A percentile compares a stretch with the other conserved stretches of the same genome.
Conservation (phyloP, 257 asterid genomes). For the Vinca minor region DNA sequence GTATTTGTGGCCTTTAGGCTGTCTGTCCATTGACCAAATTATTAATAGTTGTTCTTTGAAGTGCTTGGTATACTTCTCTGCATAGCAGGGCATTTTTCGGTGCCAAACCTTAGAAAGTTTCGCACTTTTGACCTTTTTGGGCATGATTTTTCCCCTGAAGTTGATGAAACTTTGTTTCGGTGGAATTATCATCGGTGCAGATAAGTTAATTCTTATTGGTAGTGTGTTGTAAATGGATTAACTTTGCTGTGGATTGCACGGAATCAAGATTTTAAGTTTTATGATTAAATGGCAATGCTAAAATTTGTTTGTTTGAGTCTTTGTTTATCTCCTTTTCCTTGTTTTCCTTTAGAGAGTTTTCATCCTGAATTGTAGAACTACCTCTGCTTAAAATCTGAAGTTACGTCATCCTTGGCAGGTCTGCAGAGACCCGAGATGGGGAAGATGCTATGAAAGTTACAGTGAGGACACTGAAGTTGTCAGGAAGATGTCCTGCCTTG, state of each 20-base stretch:
- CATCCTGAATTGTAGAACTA: not conserved
- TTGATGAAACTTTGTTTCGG: not conserved
- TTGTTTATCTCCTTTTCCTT: too few relatives aligned
- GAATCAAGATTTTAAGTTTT: not conserved
- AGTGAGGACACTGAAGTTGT: slow-evolving; percentile 82
- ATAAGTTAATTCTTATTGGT: not conserved
- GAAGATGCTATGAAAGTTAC: slow-evolving; percentile 85
- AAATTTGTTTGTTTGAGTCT: not conserved
- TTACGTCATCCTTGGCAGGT: slow-evolving; percentile 53
- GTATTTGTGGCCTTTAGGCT: not conserved
- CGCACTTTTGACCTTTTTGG: not conserved
- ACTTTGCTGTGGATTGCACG: not conserved
- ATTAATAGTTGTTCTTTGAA: not conserved
- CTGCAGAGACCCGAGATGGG: slow-evolving; percentile 94
- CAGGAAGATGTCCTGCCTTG: slow-evolving; percentile 64
- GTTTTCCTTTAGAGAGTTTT: not conserved
- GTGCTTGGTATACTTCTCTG: not conserved
- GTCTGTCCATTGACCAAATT: not conserved
- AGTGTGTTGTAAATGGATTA: not conserved
- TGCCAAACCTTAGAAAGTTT: not conserved
- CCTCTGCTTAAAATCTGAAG: not conserved
- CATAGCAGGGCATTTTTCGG: not conserved
- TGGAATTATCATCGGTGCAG: not conserved
- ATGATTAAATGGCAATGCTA: not conserved
- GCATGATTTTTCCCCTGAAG: too few relatives aligned